A percentile compares a stretch with the other conserved stretches of the same genome.
phyloP scores from a whole-genome alignment of 805 yeast genomes.

The Debaryomyces prosopidis region DNA sequence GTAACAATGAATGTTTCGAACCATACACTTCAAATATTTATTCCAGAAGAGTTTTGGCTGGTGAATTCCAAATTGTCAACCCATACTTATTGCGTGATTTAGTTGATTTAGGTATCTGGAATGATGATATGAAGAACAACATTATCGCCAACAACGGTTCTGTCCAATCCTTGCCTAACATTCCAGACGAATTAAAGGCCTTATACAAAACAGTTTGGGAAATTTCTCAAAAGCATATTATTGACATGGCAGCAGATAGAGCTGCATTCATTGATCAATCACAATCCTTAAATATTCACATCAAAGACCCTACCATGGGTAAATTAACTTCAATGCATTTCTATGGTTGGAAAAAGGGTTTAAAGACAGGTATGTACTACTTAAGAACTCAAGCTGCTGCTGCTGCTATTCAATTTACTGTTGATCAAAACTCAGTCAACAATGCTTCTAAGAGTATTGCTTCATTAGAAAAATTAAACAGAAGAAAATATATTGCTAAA shows the following conservation, averaged over 20 bases:
- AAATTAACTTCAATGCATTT: conserved; percentile 97
- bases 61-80: conserved; percentile 65
- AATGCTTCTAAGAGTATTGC: conserved; percentile 42
- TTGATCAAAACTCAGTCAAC: conserved; percentile 44
- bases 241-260: conserved; percentile 71
- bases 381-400: conserved; percentile 97
- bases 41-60: conserved; percentile 62
- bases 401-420: conserved; percentile 87
- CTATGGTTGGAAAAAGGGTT: conserved; percentile 98
- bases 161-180: conserved; percentile 52
- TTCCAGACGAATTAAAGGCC: conserved; percentile 55
- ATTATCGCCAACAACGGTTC: conserved; percentile 61
- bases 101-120: conserved; percentile 60
- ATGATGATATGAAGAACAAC: conserved; percentile 55
- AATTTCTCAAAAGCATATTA: conserved; percentile 56
- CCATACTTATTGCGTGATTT: conserved; percentile 58
- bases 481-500: conserved; percentile 35
- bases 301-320: conserved; percentile 91
- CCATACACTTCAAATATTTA: conserved; percentile 64
- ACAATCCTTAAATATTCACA: conserved; percentile 86
- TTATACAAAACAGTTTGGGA: conserved; percentile 65
- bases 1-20: conserved; percentile 63
- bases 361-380: conserved; percentile 98
- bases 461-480: conserved; percentile 37
- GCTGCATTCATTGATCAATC: conserved; percentile 87